Conservation (phyloP, 2,329 filamentous ascomycete species). For the Venturiaceae sp. region DNA sequence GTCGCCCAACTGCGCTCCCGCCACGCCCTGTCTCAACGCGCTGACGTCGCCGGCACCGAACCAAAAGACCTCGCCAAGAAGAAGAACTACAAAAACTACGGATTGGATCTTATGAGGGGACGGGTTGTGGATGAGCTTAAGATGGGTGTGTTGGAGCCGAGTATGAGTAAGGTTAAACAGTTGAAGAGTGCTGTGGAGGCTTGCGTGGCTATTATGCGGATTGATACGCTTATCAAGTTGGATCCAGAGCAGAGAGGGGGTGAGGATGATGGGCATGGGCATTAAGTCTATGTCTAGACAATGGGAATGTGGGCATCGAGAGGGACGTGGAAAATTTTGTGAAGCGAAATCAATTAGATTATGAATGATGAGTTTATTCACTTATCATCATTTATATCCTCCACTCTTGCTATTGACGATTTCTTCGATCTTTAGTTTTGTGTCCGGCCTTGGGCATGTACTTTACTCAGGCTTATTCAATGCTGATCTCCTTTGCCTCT, state of each 20-base stretch:
- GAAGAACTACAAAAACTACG: slow-evolving; percentile 99
- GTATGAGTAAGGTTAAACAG: slow-evolving; percentile 96
- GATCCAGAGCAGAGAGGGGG: slow-evolving; percentile 73
- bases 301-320: no score
- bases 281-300: no score
- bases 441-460: no score
- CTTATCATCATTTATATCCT: no score
- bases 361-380: no score
- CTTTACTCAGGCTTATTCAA: no score
- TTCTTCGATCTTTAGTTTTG: no score
- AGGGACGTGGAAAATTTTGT: no score
- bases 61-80: slow-evolving; percentile 85
- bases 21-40: slow-evolving; percentile 88
- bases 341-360: no score
- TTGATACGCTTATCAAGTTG: slow-evolving; percentile 96
- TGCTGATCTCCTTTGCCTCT: no score
- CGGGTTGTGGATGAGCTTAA: slow-evolving; percentile 91
- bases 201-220: slow-evolving; percentile 98
- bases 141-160: slow-evolving; percentile 89
- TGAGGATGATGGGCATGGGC: slow-evolving; percentile 76
- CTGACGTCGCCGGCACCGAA: slow-evolving; percentile 64
- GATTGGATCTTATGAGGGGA: slow-evolving; percentile 78
- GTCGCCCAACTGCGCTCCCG: slow-evolving; percentile 90
- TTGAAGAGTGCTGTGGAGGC: slow-evolving; percentile 98
- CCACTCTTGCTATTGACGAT: no score